Evolutionary conservation across 2,329 filamentous ascomycete genomes (phyloP).

Genomic region (Penicillium digitatum): DNA sequence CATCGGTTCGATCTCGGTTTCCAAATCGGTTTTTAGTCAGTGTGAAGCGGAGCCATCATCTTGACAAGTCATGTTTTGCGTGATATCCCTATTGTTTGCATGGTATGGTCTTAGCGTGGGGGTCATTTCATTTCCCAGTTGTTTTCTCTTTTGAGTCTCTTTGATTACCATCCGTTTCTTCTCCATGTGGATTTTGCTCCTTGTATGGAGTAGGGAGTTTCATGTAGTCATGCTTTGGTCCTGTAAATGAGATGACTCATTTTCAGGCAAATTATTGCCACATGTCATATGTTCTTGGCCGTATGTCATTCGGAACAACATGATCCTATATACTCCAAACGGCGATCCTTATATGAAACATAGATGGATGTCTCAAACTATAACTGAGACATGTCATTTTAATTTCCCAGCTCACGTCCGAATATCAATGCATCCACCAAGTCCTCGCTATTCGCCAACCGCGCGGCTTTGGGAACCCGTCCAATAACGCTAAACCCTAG

Average conservation of each 20-base stretch:
- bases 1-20: neutral
- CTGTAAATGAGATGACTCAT: neutral
- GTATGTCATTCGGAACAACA: neutral
- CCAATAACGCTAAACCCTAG: slow-evolving; percentile 39
- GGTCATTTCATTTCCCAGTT: slow-evolving; percentile 10
- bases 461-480: slow-evolving; percentile 36
- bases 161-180: slow-evolving; percentile 9
- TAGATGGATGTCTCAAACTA: neutral
- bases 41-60: slow-evolving; percentile 9
- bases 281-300: neutral
- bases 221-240: slow-evolving; percentile 8
- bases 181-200: slow-evolving; percentile 19
- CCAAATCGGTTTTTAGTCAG: neutral
- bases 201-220: no score
- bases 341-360: neutral
- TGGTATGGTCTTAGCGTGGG: slow-evolving; percentile 22
- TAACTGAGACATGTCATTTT: neutral
- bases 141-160: neutral
- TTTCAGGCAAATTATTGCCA: neutral
- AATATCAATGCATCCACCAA: slow-evolving; percentile 41
- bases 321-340: slow-evolving; percentile 1
- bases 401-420: slow-evolving; percentile 31
- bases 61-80: slow-evolving; percentile 24
- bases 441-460: slow-evolving; percentile 35
- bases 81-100: slow-evolving; percentile 29